Base-by-base conservation (phyloP, 805 yeast genomes). In the Zygoascus bituminiphila region DNA sequence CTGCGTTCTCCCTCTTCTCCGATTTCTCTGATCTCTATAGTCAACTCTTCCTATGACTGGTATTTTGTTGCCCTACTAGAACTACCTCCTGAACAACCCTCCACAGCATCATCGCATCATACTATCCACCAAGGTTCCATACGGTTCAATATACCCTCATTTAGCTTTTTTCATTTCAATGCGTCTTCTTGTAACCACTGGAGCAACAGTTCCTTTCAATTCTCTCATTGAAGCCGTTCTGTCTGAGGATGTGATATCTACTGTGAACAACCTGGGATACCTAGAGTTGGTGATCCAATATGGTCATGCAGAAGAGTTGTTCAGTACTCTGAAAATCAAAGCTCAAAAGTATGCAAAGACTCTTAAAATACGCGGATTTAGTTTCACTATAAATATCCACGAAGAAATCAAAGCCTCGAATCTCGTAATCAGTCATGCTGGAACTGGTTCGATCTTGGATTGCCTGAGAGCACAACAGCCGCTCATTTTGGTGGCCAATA, bases 371-470 rank as follows among this genome's bases (percentile, higher is more conserved):
- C 56, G 61, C 20, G 81, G 83, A 2, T 67, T 82, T 24, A 66
- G 64, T 2, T 76, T 77, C 56, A 72, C 76, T 8, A 57, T 66
- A 3, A 62, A 72, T 35, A 67, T 78, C 22, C 59, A 56, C 2
- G 57, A 63, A 0, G 70, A 72, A 49, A 76, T 87, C 2, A 42
- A 55, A 0, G 35, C 59, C 1, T 70, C 81, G 1, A 78, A 79
- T 45, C 55, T 87, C 39, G 85, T 91, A 9, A 74, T 93, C 10
- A 81, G 96, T 0, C 98, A 93, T 62, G 97, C 95, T 0, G 84
- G 84, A 1, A 87, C 98, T 0, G 98, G 98, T 1, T 86, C 96
- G 0, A 84, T 91, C 6, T 63, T 93, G 23, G 98, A 91, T 58
- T 74, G 85, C 0, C 64, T 88, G 33, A 71, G 93, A 59, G 49